Conservation (phyloP, 2,329 filamentous ascomycete species). For the Phialophora macrospora region DNA sequence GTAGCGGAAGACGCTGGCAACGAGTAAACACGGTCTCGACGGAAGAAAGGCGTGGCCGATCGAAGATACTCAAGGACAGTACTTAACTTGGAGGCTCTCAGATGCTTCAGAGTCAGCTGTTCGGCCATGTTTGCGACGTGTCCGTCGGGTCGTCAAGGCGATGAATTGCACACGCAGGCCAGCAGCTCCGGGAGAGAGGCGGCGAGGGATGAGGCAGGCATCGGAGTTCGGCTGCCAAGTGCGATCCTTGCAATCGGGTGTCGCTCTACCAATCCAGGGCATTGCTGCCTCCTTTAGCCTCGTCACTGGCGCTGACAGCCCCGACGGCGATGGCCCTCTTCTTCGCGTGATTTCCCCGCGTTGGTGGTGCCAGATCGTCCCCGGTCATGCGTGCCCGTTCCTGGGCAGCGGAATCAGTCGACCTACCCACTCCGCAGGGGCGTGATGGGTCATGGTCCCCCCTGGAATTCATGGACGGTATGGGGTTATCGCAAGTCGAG, state of each 20-base stretch:
- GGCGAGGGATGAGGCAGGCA: conserved; percentile 4
- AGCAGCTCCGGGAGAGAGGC: background rate
- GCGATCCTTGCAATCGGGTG: conserved; percentile 36
- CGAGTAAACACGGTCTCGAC: background rate
- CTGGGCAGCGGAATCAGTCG: background rate
- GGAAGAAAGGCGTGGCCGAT: background rate
- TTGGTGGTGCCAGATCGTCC: conserved; percentile 16
- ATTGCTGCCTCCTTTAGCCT: background rate
- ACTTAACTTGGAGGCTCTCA: background rate
- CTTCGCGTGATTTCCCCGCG: conserved; percentile 7
- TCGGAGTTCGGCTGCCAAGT: conserved; percentile 44
- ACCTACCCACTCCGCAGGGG: background rate
- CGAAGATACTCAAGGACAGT: background rate
- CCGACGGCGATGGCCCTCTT: conserved; percentile 14
- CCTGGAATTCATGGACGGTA: background rate
- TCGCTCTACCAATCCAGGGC: conserved; percentile 7
- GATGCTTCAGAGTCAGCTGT: background rate
- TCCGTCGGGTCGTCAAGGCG: conserved; percentile 8
- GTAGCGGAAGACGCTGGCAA: background rate
- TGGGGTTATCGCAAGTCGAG: conserved; percentile 5
- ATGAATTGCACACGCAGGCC: background rate
- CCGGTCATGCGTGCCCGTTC: background rate
- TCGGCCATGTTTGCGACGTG: background rate
- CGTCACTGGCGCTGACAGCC: conserved; percentile 1
- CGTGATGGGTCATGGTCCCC: background rate